Base-by-base conservation (phyloP, 2,329 filamentous ascomycete genomes). In the Claviceps cyperi region DNA sequence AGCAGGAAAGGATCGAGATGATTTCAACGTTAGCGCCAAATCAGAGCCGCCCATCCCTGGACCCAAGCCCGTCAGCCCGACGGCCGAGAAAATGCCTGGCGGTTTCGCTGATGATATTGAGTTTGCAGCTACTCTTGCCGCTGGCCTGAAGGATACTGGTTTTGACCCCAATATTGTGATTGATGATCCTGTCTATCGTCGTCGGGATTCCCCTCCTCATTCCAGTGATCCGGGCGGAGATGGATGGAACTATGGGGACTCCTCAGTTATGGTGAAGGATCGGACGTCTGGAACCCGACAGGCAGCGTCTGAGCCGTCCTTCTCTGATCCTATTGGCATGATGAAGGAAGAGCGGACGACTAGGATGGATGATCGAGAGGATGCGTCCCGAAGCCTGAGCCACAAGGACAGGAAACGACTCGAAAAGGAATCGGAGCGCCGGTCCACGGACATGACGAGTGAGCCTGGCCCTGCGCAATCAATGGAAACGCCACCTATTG, bases 91-190 rank as follows among this genome's bases (percentile, higher is more conserved):
- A 51, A 77, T 83, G 63, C 81, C 83, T 22, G 83, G 83, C 19
- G 68, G 74, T 9, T 89, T 84, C 58, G 76, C 69, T 1, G 76
- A 82, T 51, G 84, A 87, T 56, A 66, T 83, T 8, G 80, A 80
- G 48, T 87, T 88, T 56, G 78, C 81, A 7, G 84, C 83, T 28
- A 79, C 77, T 3, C 66, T 87, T 45, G 82, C 83, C 51, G 84
- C 83, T 46, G 82, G 80, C 1, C 70, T 86, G 46, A 68, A 81
- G 59, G 75, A 80, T n/a, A 77, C 80, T 44, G 84, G 84, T 0
- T 87, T 88, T 54, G 76, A 86, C 58, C 78, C 81, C 4, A 75
- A 83, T 40, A 78, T 87, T 51, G 79, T 87, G 44, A 81, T 84
- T 37, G 71, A 85, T 44, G 74, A 87, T 56, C 76, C 78, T 0